These are phyloP conservation scores for Cichorium intybus DNA, from an alignment of 140 eudicot genomes.

Conservation along the genomic window DNA sequence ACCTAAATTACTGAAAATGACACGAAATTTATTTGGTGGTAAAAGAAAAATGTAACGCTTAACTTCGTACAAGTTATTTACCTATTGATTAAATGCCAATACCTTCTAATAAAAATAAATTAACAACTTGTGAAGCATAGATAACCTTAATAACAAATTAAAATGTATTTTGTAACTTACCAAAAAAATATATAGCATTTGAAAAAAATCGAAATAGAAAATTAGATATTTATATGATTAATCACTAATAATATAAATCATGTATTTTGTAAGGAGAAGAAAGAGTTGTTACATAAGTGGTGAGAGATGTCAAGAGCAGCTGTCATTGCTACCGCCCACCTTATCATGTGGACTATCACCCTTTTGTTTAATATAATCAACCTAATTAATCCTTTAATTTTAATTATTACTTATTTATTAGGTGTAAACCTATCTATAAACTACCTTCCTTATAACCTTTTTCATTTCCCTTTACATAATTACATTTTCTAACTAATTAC, in stretches of 20 bases:
- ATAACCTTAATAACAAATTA: not conserved
- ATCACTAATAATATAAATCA: not conserved
- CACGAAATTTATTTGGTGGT: not conserved
- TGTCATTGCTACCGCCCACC: slow-evolving; percentile 32
- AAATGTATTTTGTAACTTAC: not conserved
- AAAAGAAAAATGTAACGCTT: not conserved
- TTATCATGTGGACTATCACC: slow-evolving; percentile 29
- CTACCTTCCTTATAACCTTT: slow-evolving; percentile 23
- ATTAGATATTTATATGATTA: not conserved
- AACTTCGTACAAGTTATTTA: not conserved
- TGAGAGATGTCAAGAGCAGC: slow-evolving; percentile 30
- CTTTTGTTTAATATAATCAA: slow-evolving; percentile 20
- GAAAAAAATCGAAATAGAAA: no score
- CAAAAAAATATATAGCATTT: not conserved
- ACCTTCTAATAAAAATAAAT: not conserved
- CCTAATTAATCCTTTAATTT: not conserved
- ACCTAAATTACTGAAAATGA: not conserved
- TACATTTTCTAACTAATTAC: not conserved
- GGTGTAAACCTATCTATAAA: slow-evolving; percentile 31
- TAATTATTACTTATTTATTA: slow-evolving; percentile 21
- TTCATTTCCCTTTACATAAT: not conserved
- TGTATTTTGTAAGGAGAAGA: not conserved
- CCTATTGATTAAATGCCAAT: not conserved
- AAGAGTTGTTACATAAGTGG: slow-evolving; percentile 15
- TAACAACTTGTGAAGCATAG: not conserved